Conservation (phyloP, 768 basidiomycete species). For the Panaeolus papilionaceus region DNA sequence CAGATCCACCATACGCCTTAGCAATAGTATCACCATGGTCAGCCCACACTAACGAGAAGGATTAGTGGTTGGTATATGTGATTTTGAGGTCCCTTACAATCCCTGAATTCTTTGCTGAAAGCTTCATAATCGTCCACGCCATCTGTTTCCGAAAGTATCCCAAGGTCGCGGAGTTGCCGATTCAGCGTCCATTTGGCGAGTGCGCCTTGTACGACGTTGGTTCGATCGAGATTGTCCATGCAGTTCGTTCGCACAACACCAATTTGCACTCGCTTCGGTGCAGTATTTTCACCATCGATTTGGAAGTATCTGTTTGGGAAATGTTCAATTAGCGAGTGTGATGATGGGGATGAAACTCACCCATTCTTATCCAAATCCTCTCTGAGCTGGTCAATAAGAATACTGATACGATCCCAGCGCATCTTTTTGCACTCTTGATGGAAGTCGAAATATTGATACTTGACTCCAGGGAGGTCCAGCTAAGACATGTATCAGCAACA, state of each 20-base stretch:
- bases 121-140: constrained; percentile 82
- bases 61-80: background rate
- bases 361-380: constrained; percentile 74
- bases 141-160: constrained; percentile 73
- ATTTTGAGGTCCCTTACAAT: constrained; percentile 60
- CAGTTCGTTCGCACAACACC: constrained; percentile 94
- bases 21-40: constrained; percentile 94
- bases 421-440: constrained; percentile 94
- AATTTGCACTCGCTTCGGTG: constrained; percentile 64
- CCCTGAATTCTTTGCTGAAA: constrained; percentile 84
- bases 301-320: constrained; percentile 72
- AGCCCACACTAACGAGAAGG: constrained; percentile 80
- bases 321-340: constrained; percentile 16
- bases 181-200: constrained; percentile 87
- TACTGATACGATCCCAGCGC: constrained; percentile 91
- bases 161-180: constrained; percentile 74
- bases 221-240: constrained; percentile 97
- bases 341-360: constrained; percentile 43
- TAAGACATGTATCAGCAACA: constrained; percentile 30
- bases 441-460: constrained; percentile 97
- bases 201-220: constrained; percentile 95
- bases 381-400: constrained; percentile 79
- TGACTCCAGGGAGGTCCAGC: constrained; percentile 70
- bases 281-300: constrained; percentile 52
- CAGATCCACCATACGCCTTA: constrained; percentile 92